A percentile compares a stretch with the other conserved stretches of the same genome.
phyloP scores from a whole-genome alignment of 108 stramenopile species.

The Skeletonema menzelii region DNA sequence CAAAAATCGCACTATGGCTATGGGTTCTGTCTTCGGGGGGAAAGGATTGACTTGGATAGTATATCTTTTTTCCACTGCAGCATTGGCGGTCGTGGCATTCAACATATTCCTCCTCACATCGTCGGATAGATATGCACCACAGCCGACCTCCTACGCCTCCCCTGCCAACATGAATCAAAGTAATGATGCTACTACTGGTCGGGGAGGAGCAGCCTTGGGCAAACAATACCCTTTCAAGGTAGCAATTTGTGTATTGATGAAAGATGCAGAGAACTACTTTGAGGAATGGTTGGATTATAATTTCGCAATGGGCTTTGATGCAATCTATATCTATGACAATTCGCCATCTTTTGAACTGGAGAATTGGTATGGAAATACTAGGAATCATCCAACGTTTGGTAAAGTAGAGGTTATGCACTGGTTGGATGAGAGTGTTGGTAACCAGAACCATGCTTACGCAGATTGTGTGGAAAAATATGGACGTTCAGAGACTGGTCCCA shows the following conservation, averaged over 20 bases:
- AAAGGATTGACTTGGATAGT: too few species aligned
- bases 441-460: slow-evolving; percentile 18
- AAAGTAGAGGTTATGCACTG: neutral
- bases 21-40: too few species aligned
- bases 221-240: slow-evolving; percentile 1
- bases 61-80: too few species aligned
- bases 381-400: neutral
- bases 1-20: too few species aligned
- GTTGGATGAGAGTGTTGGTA: neutral
- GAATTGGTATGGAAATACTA: slow-evolving; percentile 13
- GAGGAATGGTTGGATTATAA: slow-evolving; percentile 65
- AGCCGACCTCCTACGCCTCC: too few species aligned
- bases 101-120: too few species aligned
- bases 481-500: neutral
- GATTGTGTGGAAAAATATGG: slow-evolving; percentile 23
- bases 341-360: slow-evolving; percentile 43
- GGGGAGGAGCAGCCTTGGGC: neutral
- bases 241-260: neutral
- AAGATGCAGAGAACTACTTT: slow-evolving; percentile 28
- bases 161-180: neutral
- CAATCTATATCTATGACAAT: slow-evolving; percentile 53
- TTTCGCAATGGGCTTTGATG: slow-evolving; percentile 44
- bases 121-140: too few species aligned
- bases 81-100: too few species aligned
- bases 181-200: neutral